A percentile compares a stretch with the other conserved stretches of the same genome.
phyloP scores from a whole-genome alignment of 1,139 yeast genomes.

The Scheffersomyces parashehatae region DNA sequence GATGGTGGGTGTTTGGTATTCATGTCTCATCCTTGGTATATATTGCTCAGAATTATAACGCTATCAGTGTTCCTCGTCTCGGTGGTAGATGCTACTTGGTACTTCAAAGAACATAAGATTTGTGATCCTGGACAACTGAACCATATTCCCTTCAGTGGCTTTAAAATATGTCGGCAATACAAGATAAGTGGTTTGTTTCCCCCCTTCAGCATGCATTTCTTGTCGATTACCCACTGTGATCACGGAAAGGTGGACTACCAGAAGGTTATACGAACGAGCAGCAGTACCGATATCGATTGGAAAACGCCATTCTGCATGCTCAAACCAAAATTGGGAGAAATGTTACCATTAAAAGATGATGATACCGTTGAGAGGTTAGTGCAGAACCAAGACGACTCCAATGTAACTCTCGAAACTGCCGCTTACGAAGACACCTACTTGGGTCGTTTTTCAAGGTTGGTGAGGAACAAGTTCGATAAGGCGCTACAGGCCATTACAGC shows the following conservation, averaged over 20 bases:
- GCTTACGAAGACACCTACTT: neutral
- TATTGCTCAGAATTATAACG: no score
- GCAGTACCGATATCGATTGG: conserved; percentile 53
- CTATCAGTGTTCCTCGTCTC: neutral
- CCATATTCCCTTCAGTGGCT: conserved; percentile 57
- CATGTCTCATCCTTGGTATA: no score
- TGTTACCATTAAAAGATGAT: conserved; percentile 6
- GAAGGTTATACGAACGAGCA: conserved; percentile 32
- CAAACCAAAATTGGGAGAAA: conserved; percentile 24
- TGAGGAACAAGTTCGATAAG: conserved; percentile 18
- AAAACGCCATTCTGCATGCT: conserved; percentile 50
- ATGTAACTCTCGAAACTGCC: neutral
- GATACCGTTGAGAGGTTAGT: conserved; percentile 13
- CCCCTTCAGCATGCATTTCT: conserved; percentile 46
- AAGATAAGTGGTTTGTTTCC: conserved; percentile 36
- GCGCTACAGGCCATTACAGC: conserved; percentile 21
- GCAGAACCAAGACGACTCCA: conserved; percentile 2
- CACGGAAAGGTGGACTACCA: conserved; percentile 54
- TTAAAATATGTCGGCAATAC: conserved; percentile 55
- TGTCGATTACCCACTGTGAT: conserved; percentile 56
- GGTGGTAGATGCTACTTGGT: conserved; percentile 13
- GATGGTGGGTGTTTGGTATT: no score
- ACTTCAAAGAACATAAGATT: conserved; percentile 28
- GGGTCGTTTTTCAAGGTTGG: neutral
- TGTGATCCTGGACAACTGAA: conserved; percentile 36